Evolutionary conservation across 1,284 basidiomycete genomes (phyloP), one percentile per base, ranked within the genome.

Genomic region (Apiotrichum brassicae): DNA sequence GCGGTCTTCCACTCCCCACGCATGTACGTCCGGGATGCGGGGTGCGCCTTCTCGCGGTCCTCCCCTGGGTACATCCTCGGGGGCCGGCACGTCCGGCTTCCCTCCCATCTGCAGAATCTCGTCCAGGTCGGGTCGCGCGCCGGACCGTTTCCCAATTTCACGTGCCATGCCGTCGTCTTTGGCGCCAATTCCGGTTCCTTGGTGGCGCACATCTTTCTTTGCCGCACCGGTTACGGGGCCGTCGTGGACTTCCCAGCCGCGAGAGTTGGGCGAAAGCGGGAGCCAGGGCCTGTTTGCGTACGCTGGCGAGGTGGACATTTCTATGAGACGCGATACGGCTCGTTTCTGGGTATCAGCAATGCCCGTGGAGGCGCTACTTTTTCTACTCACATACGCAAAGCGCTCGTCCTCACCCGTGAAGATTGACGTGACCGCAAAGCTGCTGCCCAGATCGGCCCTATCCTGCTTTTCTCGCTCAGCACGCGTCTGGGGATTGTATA

Each of bases 331-430:
- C 6, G 82, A 84, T 1, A 85, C 76, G 0, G 83, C 83, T 28
- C 83, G 79, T 68, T 72, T 74, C 70, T 71, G 48, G 20, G n/a
- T n/a, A n/a, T n/a, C n/a, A n/a, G n/a, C n/a, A n/a, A n/a, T n/a
- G n/a, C n/a, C n/a, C 6, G 6, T 28, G n/a, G 41, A 54, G 42
- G 28, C 7, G 20, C 19, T 4, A 19, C 11, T 18, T 5, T 36
- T 19, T 14, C 1, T 1, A 65, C 68, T 60, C 64, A 82, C 81
- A 74, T 81, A 84, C 1, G 81, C 81, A 61, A 84, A 83, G 38
- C 80, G 77, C 66, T 85, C 82, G 63, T 83, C 83, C 62, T 83
- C 79, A 9, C 81, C 81, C 0, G 82, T 83, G 66, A 84, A 85
- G 52, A 85, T 82, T 0, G 81, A 79, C 30, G 83, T 60, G 48